Conservation (phyloP, 371 early-diverging fungal genomes). For the Nematocida sp. region DNA sequence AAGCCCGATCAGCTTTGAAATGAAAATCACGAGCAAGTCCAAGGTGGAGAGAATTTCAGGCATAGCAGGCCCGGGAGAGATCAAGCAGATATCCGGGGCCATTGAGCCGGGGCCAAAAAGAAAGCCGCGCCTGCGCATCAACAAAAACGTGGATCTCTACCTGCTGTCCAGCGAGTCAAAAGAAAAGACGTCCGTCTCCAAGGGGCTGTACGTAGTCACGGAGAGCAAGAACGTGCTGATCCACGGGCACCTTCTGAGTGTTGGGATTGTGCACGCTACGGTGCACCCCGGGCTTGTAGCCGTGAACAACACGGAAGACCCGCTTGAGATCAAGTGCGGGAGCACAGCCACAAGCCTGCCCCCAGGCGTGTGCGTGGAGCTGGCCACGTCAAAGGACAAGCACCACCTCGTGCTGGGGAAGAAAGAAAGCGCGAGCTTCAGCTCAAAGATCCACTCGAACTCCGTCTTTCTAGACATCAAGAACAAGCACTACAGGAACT, state of each 20-base stretch:
- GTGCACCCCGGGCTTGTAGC: slow-evolving; percentile 37
- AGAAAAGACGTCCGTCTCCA: background rate
- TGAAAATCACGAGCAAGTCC: slow-evolving; percentile 24
- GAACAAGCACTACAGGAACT: slow-evolving; percentile 12
- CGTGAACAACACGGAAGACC: slow-evolving; percentile 33
- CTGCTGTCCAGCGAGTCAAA: background rate
- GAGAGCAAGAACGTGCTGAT: slow-evolving; percentile 23
- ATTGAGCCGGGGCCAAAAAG: background rate
- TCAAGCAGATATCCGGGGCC: slow-evolving; percentile 32
- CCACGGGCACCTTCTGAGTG: background rate
- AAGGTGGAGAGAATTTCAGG: slow-evolving; percentile 34
- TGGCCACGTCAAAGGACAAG: slow-evolving; percentile 25
- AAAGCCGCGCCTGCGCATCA: slow-evolving; percentile 14
- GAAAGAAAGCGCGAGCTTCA: slow-evolving; percentile 19
- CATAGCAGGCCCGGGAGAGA: slow-evolving; percentile 10
- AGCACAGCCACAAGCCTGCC: background rate
- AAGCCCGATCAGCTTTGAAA: slow-evolving; percentile 9
- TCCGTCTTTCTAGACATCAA: slow-evolving; percentile 35
- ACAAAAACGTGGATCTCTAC: background rate
- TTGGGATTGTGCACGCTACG: slow-evolving; percentile 25
- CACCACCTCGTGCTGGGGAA: slow-evolving; percentile 12
- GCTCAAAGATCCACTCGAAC: slow-evolving; percentile 47
- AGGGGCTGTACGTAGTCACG: slow-evolving; percentile 16
- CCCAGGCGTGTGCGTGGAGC: background rate
- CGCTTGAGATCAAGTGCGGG: slow-evolving; percentile 2